These are phyloP conservation scores for Leccinum subrobustum DNA, from an alignment of 1,284 basidiomycete species.

Conservation along the genomic window DNA sequence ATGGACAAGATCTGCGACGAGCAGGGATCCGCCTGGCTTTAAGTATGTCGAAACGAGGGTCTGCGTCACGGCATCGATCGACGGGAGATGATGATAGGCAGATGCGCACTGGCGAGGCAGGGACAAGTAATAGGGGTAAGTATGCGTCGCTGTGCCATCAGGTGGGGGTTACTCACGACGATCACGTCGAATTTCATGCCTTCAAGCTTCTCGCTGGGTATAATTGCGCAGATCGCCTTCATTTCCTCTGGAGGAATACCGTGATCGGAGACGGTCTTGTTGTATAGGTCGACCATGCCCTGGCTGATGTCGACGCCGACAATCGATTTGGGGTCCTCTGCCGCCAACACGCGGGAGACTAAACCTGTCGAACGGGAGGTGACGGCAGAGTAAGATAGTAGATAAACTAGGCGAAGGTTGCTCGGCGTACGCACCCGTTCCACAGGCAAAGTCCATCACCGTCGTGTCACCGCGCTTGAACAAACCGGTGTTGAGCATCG, in stretches of 20 bases:
- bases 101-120: slow-evolving; percentile 52
- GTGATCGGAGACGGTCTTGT: slow-evolving; percentile 51
- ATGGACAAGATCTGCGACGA: slow-evolving; percentile 55
- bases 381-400: not conserved
- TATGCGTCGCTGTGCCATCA: not conserved
- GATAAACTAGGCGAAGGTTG: not conserved
- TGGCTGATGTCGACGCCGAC: slow-evolving; percentile 72
- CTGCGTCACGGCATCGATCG: slow-evolving; percentile 50
- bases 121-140: not conserved
- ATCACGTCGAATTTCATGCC: slow-evolving; percentile 61
- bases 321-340: slow-evolving; percentile 51
- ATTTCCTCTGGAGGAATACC: slow-evolving; percentile 59
- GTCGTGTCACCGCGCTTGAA: slow-evolving; percentile 56
- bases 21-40: slow-evolving; percentile 58
- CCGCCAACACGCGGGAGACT: slow-evolving; percentile 53
- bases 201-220: slow-evolving; percentile 43
- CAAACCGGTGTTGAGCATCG: slow-evolving; percentile 44
- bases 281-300: slow-evolving; percentile 63
- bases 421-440: slow-evolving; percentile 46
- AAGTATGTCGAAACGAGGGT: slow-evolving; percentile 49
- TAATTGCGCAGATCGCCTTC: slow-evolving; percentile 49
- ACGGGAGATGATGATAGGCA: slow-evolving; percentile 67
- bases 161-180: slow-evolving; percentile 39
- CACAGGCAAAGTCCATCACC: slow-evolving; percentile 72
- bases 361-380: slow-evolving; percentile 42